phyloP scores from a whole-genome alignment of 257 asterid species.

The Primulina eburnea region DNA sequence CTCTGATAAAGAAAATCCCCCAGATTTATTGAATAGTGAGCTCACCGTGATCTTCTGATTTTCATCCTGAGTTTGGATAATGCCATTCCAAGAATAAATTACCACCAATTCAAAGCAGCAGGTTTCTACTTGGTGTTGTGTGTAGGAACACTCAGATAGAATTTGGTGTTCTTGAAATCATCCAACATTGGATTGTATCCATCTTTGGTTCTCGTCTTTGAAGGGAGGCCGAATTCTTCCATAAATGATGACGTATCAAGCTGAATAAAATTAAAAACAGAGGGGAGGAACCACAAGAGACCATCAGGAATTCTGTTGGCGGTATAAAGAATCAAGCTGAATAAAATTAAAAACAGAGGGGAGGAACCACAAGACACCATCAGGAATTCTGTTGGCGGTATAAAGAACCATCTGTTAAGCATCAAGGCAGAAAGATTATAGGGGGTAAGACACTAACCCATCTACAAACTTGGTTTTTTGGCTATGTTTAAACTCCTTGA shows the following conservation, averaged over 20 bases:
- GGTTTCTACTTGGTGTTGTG: slow-evolving; percentile 65
- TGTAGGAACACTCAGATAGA: slow-evolving; percentile 92
- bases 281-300: slow-evolving; percentile 18
- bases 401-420: not conserved
- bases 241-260: slow-evolving; percentile 88
- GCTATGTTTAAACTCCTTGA: too few species aligned
- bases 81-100: not conserved
- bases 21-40: not conserved
- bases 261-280: slow-evolving; percentile 35
- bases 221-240: slow-evolving; percentile 95
- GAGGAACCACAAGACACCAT: slow-evolving; percentile 13
- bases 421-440: not conserved
- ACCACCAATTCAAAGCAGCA: not conserved
- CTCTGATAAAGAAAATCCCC: too few species aligned
- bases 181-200: slow-evolving; percentile 96
- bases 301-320: slow-evolving; percentile 9
- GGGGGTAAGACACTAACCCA: not conserved
- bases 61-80: not conserved
- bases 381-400: slow-evolving; percentile 7
- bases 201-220: slow-evolving; percentile 85
- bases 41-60: not conserved
- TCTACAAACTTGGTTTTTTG: not conserved
- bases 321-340: not conserved
- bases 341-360: slow-evolving; percentile 21
- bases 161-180: slow-evolving; percentile 93